Conservation (phyloP, 1,284 basidiomycete genomes). For the Sutorius eximius region DNA sequence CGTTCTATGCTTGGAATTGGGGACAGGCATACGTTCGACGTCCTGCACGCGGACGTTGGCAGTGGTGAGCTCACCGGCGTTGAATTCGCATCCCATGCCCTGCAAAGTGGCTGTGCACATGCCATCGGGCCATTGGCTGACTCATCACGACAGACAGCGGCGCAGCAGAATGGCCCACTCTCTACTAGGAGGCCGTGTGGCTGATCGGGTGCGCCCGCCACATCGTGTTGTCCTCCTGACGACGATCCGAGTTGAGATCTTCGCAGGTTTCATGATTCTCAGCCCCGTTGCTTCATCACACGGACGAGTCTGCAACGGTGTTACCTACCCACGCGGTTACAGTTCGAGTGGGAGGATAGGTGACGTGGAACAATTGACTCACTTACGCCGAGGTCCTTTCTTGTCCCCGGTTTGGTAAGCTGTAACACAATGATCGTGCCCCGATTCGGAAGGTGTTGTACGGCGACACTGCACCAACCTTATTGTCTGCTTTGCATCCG, state of each 20-base stretch:
- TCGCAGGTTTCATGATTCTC: neutral
- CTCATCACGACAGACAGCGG: neutral
- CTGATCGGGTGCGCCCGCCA: neutral
- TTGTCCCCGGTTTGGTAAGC: neutral
- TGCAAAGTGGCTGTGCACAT: constrained; percentile 12
- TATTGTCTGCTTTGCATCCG: constrained; percentile 9
- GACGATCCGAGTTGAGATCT: neutral
- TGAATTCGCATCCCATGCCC: neutral
- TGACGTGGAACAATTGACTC: neutral
- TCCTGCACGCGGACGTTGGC: neutral
- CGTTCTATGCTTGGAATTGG: neutral
- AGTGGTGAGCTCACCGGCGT: neutral
- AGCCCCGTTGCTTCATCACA: no score
- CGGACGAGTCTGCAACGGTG: neutral
- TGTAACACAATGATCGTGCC: neutral
- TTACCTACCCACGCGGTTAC: no score
- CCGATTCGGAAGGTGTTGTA: constrained; percentile 17
- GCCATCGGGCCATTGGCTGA: neutral
- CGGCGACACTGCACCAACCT: neutral
- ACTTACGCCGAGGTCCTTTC: neutral
- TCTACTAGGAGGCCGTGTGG: neutral
- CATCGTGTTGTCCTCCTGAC: neutral
- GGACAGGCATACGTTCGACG: constrained; percentile 16
- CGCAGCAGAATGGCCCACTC: neutral
- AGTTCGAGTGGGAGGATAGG: neutral